Base-by-base conservation (phyloP, 1,284 basidiomycete species). In the Tilletia caries region DNA sequence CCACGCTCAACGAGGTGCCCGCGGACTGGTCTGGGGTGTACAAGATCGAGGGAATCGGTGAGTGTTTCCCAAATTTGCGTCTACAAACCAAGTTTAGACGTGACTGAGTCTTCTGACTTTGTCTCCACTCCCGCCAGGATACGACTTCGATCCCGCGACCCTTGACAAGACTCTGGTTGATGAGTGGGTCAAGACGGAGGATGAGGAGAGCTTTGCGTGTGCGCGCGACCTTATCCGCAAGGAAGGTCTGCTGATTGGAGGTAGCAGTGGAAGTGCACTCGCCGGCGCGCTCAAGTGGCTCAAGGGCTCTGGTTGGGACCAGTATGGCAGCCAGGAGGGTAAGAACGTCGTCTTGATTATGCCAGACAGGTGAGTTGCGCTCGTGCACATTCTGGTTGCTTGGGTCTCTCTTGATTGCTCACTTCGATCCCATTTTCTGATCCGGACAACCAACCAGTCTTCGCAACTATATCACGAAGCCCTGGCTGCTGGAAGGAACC, bases 401-500 rank as follows among this genome's bases (percentile, higher is more conserved):
- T 52, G 67, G n/a, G 25, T n/a, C n/a, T n/a, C n/a, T n/a, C n/a
- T n/a, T n/a, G n/a, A n/a, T n/a, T n/a, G n/a, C n/a, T n/a, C n/a
- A n/a, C n/a, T 50, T 5, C 70, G 69, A 64, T 37, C 70, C 54
- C 50, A 33, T 41, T 6, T 41, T 2, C 8, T 41, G 2, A 6
- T 41, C 15, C 0, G 37, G 37, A 41, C n/a, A n/a, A n/a, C 13
- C 27, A 12, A 5, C 8, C 54, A 60, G 92, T 2, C 89, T 97
- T 69, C 88, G 95, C 71, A 98, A 98, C 84, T 98, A 98, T 84
- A 95, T 98, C 89, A 92, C 91, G 85, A 96, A 95, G 82, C 54
- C 54, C 54, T 60, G 54, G 54, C 54, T 60, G 13, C 27, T 60
- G 54, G 54, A 60, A 18, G 54, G 54, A 1, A 29, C 54, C 15